These are phyloP conservation scores for Fusarium caatingaense DNA, from an alignment of 2,329 filamentous ascomycete genomes.

Conservation along the genomic window DNA sequence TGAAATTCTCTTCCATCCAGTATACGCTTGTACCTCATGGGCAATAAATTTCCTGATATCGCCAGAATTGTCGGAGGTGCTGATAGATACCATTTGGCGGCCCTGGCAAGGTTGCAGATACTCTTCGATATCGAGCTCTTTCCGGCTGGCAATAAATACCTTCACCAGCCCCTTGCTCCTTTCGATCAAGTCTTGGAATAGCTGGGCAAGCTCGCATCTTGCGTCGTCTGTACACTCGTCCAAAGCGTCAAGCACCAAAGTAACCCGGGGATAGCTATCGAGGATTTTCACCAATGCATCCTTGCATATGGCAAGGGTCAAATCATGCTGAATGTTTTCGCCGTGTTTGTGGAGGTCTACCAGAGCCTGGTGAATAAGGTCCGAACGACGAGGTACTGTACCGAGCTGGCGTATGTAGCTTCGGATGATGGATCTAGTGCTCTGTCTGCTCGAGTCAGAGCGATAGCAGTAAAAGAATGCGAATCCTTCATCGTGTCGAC, in stretches of 20 bases:
- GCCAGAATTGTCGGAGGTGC: background rate
- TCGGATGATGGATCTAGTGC: background rate
- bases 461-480: background rate
- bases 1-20: no score
- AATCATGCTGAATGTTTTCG: background rate
- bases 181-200: background rate
- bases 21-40: no score
- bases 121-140: no score
- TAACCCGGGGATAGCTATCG: background rate
- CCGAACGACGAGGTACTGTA: background rate
- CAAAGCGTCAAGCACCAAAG: background rate
- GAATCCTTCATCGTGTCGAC: background rate
- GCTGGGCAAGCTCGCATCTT: background rate
- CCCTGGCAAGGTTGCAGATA: no score
- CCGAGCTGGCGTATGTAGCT: background rate
- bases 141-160: background rate
- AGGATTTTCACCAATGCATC: background rate
- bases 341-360: background rate
- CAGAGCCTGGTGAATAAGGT: background rate
- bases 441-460: background rate
- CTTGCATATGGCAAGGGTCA: rapidly evolving
- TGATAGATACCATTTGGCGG: no score
- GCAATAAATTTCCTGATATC: no score
- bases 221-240: background rate
- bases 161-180: background rate